Evolutionary conservation across 768 basidiomycete species (phyloP).

Genomic region (Mycena alexandri): DNA sequence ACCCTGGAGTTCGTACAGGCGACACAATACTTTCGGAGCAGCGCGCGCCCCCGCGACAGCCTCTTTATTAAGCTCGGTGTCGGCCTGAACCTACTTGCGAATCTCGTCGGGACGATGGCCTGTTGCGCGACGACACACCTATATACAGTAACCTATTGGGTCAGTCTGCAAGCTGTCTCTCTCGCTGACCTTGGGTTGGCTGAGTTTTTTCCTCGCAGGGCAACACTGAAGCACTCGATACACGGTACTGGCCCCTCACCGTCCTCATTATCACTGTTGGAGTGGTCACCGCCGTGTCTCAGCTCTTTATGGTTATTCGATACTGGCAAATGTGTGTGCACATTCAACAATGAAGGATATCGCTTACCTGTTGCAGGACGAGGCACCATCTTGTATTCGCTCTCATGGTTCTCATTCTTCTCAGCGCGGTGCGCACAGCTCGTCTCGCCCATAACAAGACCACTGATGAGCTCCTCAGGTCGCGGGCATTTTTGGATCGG

Average conservation of each 20-base stretch:
- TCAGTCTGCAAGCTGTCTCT: background rate
- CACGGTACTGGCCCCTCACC: constrained; percentile 19
- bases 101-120: constrained; percentile 23
- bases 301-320: constrained; percentile 30
- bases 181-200: background rate
- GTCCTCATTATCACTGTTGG: constrained; percentile 19
- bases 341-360: background rate
- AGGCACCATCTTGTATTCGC: constrained; percentile 21
- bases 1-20: constrained; percentile 13
- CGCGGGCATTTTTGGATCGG: constrained; percentile 26
- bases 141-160: constrained; percentile 20
- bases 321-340: constrained; percentile 32
- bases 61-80: constrained; percentile 27
- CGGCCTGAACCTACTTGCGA: constrained; percentile 13
- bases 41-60: constrained; percentile 15
- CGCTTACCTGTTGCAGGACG: constrained; percentile 13
- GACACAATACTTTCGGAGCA: constrained; percentile 22
- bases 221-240: constrained; percentile 8
- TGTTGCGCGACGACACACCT: constrained; percentile 26
- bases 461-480: constrained; percentile 4
- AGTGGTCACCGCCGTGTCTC: constrained; percentile 26
- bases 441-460: background rate
- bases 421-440: constrained; percentile 16
- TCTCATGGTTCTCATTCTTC: constrained; percentile 15
- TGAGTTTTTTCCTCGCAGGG: constrained; percentile 10